Base-by-base conservation (phyloP, 2,329 filamentous ascomycete genomes). In the Venturia asperata region DNA sequence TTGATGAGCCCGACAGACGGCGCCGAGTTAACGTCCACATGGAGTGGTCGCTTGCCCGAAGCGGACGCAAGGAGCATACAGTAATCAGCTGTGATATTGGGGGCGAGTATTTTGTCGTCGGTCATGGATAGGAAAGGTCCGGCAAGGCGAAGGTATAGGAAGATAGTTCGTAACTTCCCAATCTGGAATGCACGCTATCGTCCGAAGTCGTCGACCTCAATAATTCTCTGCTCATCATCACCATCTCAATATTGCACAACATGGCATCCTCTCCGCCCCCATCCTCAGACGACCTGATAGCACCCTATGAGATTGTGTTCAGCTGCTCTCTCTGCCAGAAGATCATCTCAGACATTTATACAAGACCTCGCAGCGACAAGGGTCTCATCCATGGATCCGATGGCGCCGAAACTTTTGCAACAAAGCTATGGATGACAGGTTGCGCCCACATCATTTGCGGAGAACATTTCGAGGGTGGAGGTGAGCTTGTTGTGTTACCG, bases 391-490 rank as follows among this genome's bases (percentile, higher is more conserved):
- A 65, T 70, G 69, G 63, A 67, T 64, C 6, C 65, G 68, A 42
- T 68, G 68, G 52, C 68, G 70, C 34, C 5, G 63, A 66, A 34
- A 55, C 64, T 21, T 52, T 65, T 24, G 43, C 37, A 17, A 58
- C 61, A 43, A 77, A 76, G 47, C 69, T 82, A 9, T 83, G 77
- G 73, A 75, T 83, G 37, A 76, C 77, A 5, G 74, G 74, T 58
- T 83, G 81, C 70, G 77, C 76, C 49, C 81, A 83, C 71, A 74
- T 82, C 30, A 76, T 77, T 41, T 83, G 81, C 67, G 74, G 71
- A 64, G 77, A 76, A 67, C 80, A 83, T 69, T 69, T 83, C 3
- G 75, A 78, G 61, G 78, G 76, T 45, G 79, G 80, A 62, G 81
- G 81, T 82, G 67, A 70, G 76, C 71, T 45, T 60, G 7, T 56